Evolutionary conservation across 2,329 filamentous ascomycete species (phyloP).

Genomic region (Pestalotiopsis fici): DNA sequence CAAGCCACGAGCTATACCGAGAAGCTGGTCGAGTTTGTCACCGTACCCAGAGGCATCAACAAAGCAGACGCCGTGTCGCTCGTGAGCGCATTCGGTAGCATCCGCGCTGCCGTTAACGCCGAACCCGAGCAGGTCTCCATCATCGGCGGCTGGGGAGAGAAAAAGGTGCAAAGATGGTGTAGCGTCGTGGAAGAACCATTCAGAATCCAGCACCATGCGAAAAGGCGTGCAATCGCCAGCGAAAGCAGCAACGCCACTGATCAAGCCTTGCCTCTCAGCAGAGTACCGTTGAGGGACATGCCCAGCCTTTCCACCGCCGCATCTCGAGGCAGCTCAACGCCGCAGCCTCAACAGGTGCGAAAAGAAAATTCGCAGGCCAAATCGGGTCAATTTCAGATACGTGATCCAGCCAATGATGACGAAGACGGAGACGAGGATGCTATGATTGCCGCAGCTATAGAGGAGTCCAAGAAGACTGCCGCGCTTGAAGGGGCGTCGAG

Average conservation of each 20-base stretch:
- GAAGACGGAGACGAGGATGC: conserved; percentile 51
- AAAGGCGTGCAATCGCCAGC: conserved; percentile 30
- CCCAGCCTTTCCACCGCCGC: conserved; percentile 22
- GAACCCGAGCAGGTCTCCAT: conserved; percentile 80
- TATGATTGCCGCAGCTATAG: conserved; percentile 47
- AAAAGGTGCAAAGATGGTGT: conserved; percentile 88
- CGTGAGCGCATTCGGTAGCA: conserved; percentile 88
- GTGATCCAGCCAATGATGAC: conserved; percentile 42
- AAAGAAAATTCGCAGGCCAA: conserved; percentile 19
- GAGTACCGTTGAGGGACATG: conserved; percentile 43
- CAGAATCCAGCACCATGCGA: conserved; percentile 71
- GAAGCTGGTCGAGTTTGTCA: conserved; percentile 88
- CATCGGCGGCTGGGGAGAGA: conserved; percentile 92
- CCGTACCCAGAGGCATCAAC: conserved; percentile 85
- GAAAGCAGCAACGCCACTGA: conserved; percentile 30
- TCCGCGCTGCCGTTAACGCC: conserved; percentile 85
- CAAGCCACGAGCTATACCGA: conserved; percentile 85
- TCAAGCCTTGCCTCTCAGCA: conserved; percentile 39
- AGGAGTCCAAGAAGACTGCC: conserved; percentile 44
- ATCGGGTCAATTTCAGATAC: conserved; percentile 34
- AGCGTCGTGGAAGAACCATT: conserved; percentile 84
- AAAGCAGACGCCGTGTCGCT: conserved; percentile 91
- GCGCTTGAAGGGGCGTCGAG: conserved; percentile 24
- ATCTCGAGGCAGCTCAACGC: conserved; percentile 22
- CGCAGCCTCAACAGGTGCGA: conserved; percentile 16